Evolutionary conservation across 1,139 yeast genomes (phyloP).

Genomic region (Saccharomyces pastorianus): DNA sequence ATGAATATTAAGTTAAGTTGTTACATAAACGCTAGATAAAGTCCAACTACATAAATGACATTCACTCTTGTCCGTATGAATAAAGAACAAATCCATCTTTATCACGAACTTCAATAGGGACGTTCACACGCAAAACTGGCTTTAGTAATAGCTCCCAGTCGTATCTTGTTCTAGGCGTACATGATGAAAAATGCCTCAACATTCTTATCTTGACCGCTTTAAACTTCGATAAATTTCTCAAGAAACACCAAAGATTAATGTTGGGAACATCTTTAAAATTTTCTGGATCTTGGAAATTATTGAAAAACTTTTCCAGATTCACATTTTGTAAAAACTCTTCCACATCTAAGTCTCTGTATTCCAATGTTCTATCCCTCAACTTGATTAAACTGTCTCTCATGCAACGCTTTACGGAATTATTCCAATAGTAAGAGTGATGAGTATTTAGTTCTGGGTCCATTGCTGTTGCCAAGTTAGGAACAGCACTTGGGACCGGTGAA

Average conservation of each 20-base stretch:
- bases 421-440: slow-evolving; percentile 20
- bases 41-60: not conserved
- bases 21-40: not conserved
- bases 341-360: slow-evolving; percentile 5
- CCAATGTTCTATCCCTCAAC: slow-evolving; percentile 3
- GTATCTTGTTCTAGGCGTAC: slow-evolving; percentile 32
- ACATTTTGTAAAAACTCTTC: slow-evolving; percentile 9
- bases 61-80: slow-evolving; percentile 20
- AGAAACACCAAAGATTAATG: slow-evolving; percentile 30
- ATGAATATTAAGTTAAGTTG: not conserved
- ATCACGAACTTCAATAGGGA: slow-evolving; percentile 33
- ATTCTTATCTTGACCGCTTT: slow-evolving; percentile 31
- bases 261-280: slow-evolving; percentile 29
- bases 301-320: slow-evolving; percentile 17
- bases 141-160: slow-evolving; percentile 33
- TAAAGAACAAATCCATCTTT: slow-evolving; percentile 33
- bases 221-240: slow-evolving; percentile 27
- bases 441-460: not conserved
- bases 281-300: slow-evolving; percentile 23
- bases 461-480: not conserved
- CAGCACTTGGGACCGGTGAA: not conserved
- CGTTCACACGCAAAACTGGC: slow-evolving; percentile 31
- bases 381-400: slow-evolving; percentile 9
- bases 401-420: slow-evolving; percentile 16
- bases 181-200: slow-evolving; percentile 32